A percentile compares a stretch with the other conserved stretches of the same genome.
phyloP scores from a whole-genome alignment of 1,284 basidiomycete genomes.

The Rugiboletus extremiorientalis region DNA sequence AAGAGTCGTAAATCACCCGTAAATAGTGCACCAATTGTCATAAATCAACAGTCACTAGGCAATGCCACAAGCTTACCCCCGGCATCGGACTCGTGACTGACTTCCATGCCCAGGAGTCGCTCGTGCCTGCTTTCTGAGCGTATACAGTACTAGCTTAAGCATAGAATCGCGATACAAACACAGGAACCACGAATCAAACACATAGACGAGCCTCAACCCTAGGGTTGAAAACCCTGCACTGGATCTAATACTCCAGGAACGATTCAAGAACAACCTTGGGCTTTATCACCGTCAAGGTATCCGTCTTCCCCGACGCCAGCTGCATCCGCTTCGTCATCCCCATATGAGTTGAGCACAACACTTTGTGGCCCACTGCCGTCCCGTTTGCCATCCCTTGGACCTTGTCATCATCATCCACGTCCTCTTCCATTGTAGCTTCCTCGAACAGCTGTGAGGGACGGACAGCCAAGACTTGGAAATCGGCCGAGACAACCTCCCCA shows the following conservation, averaged over 20 bases:
- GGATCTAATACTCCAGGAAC: neutral
- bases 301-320: constrained; percentile 2
- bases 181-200: neutral
- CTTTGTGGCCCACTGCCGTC: neutral
- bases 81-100: too few relatives aligned
- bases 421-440: constrained; percentile 11
- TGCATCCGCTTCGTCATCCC: constrained; percentile 15
- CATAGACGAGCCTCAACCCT: neutral
- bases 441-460: constrained; percentile 1
- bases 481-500: constrained; percentile 12
- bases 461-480: constrained; percentile 8
- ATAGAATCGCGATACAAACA: neutral
- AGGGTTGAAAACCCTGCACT: neutral
- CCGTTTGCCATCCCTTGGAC: neutral
- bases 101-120: too few relatives aligned
- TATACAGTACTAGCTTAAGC: neutral
- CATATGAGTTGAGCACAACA: constrained; percentile 13
- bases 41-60: too few relatives aligned
- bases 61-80: too few relatives aligned
- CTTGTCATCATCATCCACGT: neutral
- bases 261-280: constrained; percentile 14
- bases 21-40: too few relatives aligned
- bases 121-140: too few relatives aligned
- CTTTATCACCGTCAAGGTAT: constrained; percentile 9
- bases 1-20: too few relatives aligned